Percentiles rank a stretch among this genome's conserved stretches.
Evolutionary conservation across 148 eudicot species (phyloP).

Genomic region (Beta vulgaris): DNA sequence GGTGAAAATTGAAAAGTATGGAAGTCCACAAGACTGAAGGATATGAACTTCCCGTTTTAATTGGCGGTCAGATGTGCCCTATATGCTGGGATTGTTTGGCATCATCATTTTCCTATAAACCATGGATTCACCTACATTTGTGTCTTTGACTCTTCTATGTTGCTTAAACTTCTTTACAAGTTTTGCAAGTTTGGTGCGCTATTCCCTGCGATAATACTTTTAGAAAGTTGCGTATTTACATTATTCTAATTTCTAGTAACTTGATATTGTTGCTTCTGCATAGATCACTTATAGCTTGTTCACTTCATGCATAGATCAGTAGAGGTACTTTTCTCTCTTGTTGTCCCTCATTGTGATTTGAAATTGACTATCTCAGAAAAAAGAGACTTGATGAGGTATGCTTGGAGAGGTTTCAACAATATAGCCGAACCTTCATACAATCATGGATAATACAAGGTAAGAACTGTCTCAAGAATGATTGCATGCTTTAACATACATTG

Average conservation of each 20-base stretch:
- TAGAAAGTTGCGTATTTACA: neutral
- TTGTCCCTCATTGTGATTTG: neutral
- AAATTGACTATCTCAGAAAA: conserved; percentile 49
- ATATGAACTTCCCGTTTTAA: neutral
- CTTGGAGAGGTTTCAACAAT: conserved; percentile 85
- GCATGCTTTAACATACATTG: neutral
- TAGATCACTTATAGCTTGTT: neutral
- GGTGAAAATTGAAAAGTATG: neutral
- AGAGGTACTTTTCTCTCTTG: neutral
- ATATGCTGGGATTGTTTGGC: neutral
- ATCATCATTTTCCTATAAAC: neutral
- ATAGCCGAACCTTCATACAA: conserved; percentile 80
- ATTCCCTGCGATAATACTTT: neutral
- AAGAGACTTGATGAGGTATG: conserved; percentile 94
- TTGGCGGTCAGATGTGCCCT: neutral
- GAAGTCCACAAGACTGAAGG: neutral
- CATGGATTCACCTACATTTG: neutral
- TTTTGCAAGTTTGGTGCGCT: neutral
- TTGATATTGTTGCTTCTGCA: neutral
- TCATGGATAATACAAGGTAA: conserved; percentile 97
- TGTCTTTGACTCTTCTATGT: neutral
- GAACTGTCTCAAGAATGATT: neutral
- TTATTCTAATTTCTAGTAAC: neutral
- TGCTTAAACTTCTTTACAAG: neutral
- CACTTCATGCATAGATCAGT: too few relatives aligned